Percentiles rank a stretch among this genome's conserved stretches.
These are phyloP conservation scores for Zelopaecilomyces penicillatus DNA, from an alignment of 2,329 filamentous ascomycete genomes.

Conservation along the genomic window DNA sequence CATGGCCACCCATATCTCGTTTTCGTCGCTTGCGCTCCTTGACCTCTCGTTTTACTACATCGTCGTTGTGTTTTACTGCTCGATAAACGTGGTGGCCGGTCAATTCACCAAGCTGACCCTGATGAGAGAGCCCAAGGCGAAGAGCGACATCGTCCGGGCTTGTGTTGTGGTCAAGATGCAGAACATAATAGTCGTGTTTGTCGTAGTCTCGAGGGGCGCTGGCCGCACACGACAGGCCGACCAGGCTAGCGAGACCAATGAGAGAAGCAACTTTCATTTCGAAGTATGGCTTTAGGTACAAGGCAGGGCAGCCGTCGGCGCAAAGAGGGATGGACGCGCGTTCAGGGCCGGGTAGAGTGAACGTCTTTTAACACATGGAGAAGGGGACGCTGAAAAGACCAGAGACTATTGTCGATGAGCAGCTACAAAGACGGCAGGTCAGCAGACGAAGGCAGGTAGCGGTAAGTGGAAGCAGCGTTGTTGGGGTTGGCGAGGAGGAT, in stretches of 20 bases:
- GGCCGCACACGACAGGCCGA: constrained; percentile 38
- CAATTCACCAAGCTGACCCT: constrained; percentile 73
- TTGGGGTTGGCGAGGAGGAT: too few relatives aligned
- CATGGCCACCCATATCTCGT: constrained; percentile 40
- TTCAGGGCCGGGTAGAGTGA: background rate
- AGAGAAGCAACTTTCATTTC: constrained; percentile 45
- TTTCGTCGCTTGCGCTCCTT: constrained; percentile 52
- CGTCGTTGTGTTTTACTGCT: constrained; percentile 52
- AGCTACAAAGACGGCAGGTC: too few relatives aligned
- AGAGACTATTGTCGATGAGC: background rate
- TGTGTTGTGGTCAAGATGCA: constrained; percentile 64
- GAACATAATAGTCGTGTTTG: constrained; percentile 83
- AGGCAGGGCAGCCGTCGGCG: constrained; percentile 2
- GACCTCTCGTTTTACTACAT: constrained; percentile 49
- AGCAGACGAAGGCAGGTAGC: too few relatives aligned
- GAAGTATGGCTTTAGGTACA: constrained; percentile 3
- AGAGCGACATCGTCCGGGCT: constrained; percentile 62
- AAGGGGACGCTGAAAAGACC: background rate
- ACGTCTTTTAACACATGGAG: constrained; percentile 7
- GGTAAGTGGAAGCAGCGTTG: too few relatives aligned
- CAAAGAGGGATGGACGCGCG: constrained; percentile 7
- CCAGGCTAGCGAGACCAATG: constrained; percentile 45
- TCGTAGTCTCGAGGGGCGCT: constrained; percentile 62
- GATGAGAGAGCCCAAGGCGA: constrained; percentile 66
- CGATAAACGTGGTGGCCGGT: constrained; percentile 80